These are phyloP conservation scores for Lagerstroemia speciosa DNA, from an alignment of 345 rosid genomes.

Conservation along the genomic window DNA sequence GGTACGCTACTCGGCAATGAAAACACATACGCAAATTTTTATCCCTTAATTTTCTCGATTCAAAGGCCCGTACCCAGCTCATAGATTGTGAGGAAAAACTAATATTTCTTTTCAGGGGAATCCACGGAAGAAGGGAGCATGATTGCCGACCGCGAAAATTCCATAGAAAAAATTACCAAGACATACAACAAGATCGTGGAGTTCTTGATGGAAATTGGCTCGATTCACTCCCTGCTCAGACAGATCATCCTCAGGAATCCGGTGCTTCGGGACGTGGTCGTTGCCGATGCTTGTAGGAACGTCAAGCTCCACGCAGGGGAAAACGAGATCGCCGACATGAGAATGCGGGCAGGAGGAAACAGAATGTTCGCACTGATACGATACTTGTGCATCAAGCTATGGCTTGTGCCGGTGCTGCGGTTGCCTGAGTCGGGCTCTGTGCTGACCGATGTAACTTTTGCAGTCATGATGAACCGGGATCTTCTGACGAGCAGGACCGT, in stretches of 20 bases:
- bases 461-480: constrained; percentile 6
- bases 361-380: constrained; percentile 16
- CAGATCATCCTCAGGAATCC: constrained; percentile 18
- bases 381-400: constrained; percentile 27
- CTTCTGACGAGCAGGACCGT: no score
- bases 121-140: no score
- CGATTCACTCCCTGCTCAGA: constrained; percentile 27
- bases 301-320: constrained; percentile 15
- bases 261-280: constrained; percentile 11
- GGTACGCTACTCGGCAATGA: background rate
- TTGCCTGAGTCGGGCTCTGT: constrained; percentile 27
- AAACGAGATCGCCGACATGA: constrained; percentile 26
- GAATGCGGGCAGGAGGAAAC: constrained; percentile 12
- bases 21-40: constrained; percentile 17
- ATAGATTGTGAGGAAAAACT: background rate
- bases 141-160: no score
- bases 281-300: constrained; percentile 24
- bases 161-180: no score
- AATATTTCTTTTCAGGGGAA: no score
- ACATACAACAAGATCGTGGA: no score
- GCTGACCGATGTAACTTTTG: constrained; percentile 23
- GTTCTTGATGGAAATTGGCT: constrained; percentile 6
- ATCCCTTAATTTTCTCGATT: constrained; percentile 24
- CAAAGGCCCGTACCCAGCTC: no score
- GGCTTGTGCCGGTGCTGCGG: constrained; percentile 23